Conservation (phyloP, 257 asterid genomes). For the Capsicum rhomboideum region DNA sequence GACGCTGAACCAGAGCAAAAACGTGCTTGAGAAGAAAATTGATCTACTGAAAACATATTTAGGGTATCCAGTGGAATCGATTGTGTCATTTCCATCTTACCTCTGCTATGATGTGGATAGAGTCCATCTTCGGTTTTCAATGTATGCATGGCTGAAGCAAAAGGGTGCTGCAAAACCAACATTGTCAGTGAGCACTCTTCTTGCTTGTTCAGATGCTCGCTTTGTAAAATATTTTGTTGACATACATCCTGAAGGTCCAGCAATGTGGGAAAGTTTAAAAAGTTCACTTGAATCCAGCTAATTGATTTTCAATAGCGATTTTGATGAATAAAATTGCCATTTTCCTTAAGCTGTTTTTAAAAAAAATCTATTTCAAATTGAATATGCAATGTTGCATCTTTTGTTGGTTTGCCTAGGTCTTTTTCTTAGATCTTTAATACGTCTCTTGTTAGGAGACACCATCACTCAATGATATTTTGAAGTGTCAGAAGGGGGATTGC, state of each 20-base stretch:
- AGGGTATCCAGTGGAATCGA: slow-evolving; percentile 69
- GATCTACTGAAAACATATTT: slow-evolving; percentile 36
- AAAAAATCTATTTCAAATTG: not conserved
- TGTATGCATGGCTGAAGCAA: slow-evolving; percentile 78
- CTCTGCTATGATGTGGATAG: slow-evolving; percentile 73
- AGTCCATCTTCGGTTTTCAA: slow-evolving; percentile 51
- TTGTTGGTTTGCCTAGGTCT: not conserved
- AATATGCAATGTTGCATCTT: not conserved
- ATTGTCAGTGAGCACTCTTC: slow-evolving; percentile 61
- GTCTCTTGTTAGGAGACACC: not conserved
- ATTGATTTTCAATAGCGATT: not conserved
- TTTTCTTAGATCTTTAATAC: not conserved
- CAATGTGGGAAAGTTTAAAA: slow-evolving; percentile 54
- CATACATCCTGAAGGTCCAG: slow-evolving; percentile 75
- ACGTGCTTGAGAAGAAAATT: slow-evolving; percentile 56
- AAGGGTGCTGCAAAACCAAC: slow-evolving; percentile 69
- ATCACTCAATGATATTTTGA: not conserved
- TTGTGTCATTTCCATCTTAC: slow-evolving; percentile 58
- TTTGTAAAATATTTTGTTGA: slow-evolving; percentile 61
- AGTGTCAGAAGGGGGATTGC: not conserved
- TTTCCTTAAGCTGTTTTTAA: not conserved
- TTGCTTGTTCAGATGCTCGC: slow-evolving; percentile 64
- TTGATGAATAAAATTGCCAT: not conserved
- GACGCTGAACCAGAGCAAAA: slow-evolving; percentile 59
- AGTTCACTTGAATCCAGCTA: slow-evolving; percentile 20